phyloP scores from a whole-genome alignment of 2,329 filamentous ascomycete genomes.

The Verticillium albo-atrum region DNA sequence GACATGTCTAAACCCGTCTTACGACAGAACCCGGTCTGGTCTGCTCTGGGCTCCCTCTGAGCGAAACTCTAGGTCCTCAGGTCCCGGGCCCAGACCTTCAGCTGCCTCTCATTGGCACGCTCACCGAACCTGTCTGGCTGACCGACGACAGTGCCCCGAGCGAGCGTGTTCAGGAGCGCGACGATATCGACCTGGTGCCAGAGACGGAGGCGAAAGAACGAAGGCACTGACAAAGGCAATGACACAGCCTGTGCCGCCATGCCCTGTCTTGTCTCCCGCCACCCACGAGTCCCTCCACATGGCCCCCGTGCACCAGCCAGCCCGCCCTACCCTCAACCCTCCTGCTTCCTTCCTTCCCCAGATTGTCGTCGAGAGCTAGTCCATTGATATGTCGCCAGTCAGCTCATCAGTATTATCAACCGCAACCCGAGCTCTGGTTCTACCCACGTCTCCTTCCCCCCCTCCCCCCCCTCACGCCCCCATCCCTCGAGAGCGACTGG shows the following conservation, averaged over 20 bases:
- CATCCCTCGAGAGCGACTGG: not conserved
- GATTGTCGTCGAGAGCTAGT: not conserved
- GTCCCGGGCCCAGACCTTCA: not conserved
- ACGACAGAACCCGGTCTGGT: not conserved
- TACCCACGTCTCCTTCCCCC: not conserved
- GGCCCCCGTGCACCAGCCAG: not conserved
- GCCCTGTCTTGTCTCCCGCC: not conserved
- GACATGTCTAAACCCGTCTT: not conserved
- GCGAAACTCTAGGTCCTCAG: not conserved
- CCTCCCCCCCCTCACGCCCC: not conserved
- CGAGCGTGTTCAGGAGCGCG: not conserved
- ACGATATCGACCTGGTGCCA: not conserved
- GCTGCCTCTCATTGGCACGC: not conserved
- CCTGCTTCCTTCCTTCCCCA: not conserved
- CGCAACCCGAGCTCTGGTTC: not conserved
- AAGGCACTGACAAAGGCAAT: not conserved
- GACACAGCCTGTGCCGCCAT: not conserved
- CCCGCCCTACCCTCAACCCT: not conserved
- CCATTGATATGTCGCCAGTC: not conserved
- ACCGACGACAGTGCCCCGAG: not conserved
- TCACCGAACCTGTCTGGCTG: not conserved
- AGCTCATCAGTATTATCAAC: not conserved
- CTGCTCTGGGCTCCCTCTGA: not conserved
- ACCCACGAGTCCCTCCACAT: not conserved
- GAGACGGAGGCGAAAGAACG: too few relatives aligned